Evolutionary conservation across 768 basidiomycete species (phyloP).

Genomic region (Russula olivacea): DNA sequence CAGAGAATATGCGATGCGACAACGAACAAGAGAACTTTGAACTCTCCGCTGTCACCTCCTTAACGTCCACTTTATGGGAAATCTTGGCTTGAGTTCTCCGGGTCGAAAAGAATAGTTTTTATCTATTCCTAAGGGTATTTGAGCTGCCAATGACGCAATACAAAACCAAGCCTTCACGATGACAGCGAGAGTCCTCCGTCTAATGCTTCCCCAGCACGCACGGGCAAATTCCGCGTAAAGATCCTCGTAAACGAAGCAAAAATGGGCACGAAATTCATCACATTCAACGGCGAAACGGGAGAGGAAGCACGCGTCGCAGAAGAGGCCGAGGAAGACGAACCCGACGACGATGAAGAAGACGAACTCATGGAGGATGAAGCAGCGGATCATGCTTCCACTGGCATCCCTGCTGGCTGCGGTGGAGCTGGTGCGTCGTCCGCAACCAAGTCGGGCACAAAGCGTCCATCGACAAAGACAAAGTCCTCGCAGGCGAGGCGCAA

Average conservation of each 20-base stretch:
- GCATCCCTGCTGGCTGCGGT: constrained; percentile 24
- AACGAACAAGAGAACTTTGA: no score
- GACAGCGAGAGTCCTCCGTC: constrained; percentile 65
- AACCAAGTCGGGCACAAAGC: constrained; percentile 33
- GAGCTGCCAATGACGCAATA: no score
- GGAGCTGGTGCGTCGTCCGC: constrained; percentile 27
- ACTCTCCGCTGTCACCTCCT: no score
- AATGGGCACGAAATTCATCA: constrained; percentile 34
- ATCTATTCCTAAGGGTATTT: no score
- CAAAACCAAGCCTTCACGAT: constrained; percentile 59
- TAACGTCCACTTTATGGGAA: no score
- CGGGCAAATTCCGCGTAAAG: constrained; percentile 45
- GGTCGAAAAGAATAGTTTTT: no score
- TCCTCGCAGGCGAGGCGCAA: constrained; percentile 23
- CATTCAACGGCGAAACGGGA: constrained; percentile 28
- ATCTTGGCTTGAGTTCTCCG: no score
- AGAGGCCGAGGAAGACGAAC: constrained; percentile 46
- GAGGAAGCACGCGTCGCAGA: constrained; percentile 21
- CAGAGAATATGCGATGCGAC: no score
- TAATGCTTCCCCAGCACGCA: constrained; percentile 29
- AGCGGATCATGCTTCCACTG: constrained; percentile 32
- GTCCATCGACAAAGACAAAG: constrained; percentile 22
- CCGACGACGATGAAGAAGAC: constrained; percentile 65
- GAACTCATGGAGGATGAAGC: constrained; percentile 76
- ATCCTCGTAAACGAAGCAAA: constrained; percentile 44